Percentiles rank a stretch among this genome's conserved stretches.
These are phyloP conservation scores for Fusarium veterinarium DNA, from an alignment of 2,329 filamentous ascomycete genomes.

Conservation along the genomic window DNA sequence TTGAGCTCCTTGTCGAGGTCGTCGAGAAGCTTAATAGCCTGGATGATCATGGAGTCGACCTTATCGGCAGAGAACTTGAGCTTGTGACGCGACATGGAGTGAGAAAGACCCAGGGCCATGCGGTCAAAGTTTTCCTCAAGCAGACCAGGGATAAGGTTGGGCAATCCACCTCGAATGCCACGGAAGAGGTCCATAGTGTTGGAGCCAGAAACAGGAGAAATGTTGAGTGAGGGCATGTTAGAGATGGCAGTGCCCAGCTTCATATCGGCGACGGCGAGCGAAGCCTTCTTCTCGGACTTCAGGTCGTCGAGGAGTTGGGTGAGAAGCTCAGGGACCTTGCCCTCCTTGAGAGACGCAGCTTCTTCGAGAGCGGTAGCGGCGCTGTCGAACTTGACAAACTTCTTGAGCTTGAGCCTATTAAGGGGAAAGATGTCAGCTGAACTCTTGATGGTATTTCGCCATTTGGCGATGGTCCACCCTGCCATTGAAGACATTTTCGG, in stretches of 20 bases:
- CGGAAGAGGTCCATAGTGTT: slow-evolving; percentile 84
- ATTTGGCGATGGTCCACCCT: slow-evolving; percentile 14
- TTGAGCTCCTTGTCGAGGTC: slow-evolving; percentile 99
- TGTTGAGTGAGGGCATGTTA: slow-evolving; percentile 87
- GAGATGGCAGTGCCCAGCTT: slow-evolving; percentile 93
- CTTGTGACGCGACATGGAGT: slow-evolving; percentile 97
- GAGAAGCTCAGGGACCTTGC: slow-evolving; percentile 92
- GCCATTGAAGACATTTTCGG: slow-evolving; percentile 9
- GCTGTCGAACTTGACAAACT: slow-evolving; percentile 97
- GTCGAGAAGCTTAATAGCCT: slow-evolving; percentile 92
- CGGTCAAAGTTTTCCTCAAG: slow-evolving; percentile 87
- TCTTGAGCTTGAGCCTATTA: slow-evolving; percentile 88
- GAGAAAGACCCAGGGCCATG: slow-evolving; percentile 95
- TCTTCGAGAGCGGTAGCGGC: slow-evolving; percentile 91
- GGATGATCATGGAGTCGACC: slow-evolving; percentile 99
- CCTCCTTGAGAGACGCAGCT: slow-evolving; percentile 87
- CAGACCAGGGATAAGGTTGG: slow-evolving; percentile 90
- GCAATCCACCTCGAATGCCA: slow-evolving; percentile 90
- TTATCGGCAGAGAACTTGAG: slow-evolving; percentile 99
- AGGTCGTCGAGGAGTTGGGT: slow-evolving; percentile 84
- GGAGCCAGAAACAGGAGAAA: slow-evolving; percentile 78
- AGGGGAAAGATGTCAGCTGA: slow-evolving; percentile 9
- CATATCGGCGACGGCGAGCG: slow-evolving; percentile 91
- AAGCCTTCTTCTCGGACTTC: slow-evolving; percentile 98
- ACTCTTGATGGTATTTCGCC: not conserved